A percentile compares a stretch with the other conserved stretches of the same genome.
Conservation (phyloP, 805 yeast genomes). For the Barnettozyma sucrosica region DNA sequence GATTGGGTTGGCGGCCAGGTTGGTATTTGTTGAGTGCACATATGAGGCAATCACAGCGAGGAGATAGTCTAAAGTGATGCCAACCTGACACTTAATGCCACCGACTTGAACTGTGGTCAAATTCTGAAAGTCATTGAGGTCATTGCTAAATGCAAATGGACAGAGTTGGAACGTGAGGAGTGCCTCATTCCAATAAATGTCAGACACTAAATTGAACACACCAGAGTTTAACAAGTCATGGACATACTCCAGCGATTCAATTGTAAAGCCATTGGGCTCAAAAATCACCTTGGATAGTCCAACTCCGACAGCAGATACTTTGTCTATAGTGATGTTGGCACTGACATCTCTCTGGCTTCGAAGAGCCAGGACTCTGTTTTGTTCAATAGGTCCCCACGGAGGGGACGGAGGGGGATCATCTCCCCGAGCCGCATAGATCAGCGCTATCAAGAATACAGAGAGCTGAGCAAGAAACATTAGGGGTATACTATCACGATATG, state of each 20-base stretch:
- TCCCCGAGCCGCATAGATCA: background rate
- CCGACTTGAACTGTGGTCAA: constrained; percentile 12
- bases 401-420: background rate
- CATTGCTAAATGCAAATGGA: constrained; percentile 37
- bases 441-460: background rate
- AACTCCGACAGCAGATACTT: constrained; percentile 36
- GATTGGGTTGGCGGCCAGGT: constrained; percentile 39
- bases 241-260: constrained; percentile 26
- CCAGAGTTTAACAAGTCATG: constrained; percentile 37
- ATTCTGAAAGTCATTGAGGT: background rate
- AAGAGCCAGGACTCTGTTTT: constrained; percentile 29
- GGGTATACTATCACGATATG: background rate
- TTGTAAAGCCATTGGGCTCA: constrained; percentile 28
- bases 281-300: constrained; percentile 30
- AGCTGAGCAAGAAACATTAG: background rate
- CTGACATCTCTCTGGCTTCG: constrained; percentile 45
- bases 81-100: constrained; percentile 20
- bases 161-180: constrained; percentile 50
- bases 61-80: constrained; percentile 24
- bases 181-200: constrained; percentile 50
- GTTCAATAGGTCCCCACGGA: constrained; percentile 30
- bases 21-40: constrained; percentile 37
- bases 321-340: constrained; percentile 34
- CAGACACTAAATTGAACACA: constrained; percentile 41
- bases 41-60: constrained; percentile 29